phyloP scores from a whole-genome alignment of 2,329 filamentous ascomycete genomes.

The Arthroderma sp. region DNA sequence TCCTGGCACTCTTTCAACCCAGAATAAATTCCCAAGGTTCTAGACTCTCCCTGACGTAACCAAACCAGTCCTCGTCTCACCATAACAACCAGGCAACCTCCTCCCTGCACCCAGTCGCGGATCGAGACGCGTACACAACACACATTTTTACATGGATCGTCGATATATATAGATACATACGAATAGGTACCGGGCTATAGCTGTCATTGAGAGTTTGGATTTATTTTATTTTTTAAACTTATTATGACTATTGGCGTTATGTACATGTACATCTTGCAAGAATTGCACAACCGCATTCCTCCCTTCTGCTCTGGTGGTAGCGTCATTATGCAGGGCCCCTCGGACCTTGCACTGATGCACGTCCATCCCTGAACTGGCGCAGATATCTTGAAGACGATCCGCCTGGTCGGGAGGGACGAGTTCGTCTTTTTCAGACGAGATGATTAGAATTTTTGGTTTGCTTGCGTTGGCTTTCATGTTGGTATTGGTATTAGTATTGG shows the following conservation, averaged over 20 bases:
- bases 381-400: constrained; percentile 22
- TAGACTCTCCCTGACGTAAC: no score
- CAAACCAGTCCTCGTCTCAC: no score
- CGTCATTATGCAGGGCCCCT: constrained; percentile 39
- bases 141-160: no score
- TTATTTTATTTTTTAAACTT: no score
- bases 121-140: no score
- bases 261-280: constrained; percentile 4
- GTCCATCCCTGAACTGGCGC: constrained; percentile 21
- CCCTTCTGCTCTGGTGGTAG: constrained; percentile 31
- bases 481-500: not conserved
- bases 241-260: not conserved
- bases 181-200: no score
- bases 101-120: no score
- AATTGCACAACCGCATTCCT: constrained; percentile 24
- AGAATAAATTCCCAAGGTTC: no score
- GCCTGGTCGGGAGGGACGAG: constrained; percentile 29
- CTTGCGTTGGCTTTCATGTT: not conserved
- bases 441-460: constrained; percentile 23
- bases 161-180: no score
- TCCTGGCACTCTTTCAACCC: no score
- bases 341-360: constrained; percentile 27
- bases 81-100: no score
- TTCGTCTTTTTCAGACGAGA: constrained; percentile 32
- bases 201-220: no score